A percentile compares a stretch with the other conserved stretches of the same genome.
These are phyloP conservation scores for Hypholoma fasciculare DNA, from an alignment of 768 basidiomycete genomes.

Conservation along the genomic window DNA sequence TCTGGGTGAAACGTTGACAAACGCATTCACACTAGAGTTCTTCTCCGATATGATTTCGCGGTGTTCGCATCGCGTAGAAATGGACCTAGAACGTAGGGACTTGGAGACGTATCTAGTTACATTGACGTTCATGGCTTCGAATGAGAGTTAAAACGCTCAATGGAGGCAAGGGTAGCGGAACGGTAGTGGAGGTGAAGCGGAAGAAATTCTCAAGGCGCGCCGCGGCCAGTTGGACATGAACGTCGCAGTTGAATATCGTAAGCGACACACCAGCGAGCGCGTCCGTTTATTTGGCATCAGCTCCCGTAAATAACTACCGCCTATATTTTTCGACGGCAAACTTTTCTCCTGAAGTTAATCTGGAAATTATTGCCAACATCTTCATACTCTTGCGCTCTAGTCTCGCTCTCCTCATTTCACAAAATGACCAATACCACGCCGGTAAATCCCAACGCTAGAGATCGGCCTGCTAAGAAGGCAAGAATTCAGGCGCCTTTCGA, in stretches of 20 bases:
- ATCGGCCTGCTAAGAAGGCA: conserved; percentile 28
- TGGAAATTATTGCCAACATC: not conserved
- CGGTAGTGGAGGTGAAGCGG: too few species aligned
- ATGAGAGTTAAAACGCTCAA: not conserved
- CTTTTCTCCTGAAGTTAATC: not conserved
- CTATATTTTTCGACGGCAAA: conserved; percentile 1
- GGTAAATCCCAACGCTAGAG: conserved; percentile 5
- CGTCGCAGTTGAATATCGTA: not conserved
- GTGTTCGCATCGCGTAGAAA: conserved; percentile 21
- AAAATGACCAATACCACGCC: conserved; percentile 13
- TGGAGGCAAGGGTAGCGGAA: not conserved
- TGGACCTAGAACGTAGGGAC: not conserved
- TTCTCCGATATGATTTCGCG: conserved; percentile 31
- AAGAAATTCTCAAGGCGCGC: too few species aligned
- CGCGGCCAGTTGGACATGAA: too few species aligned
- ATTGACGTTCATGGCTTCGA: conserved; percentile 16
- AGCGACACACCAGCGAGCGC: not conserved
- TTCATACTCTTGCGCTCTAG: not conserved
- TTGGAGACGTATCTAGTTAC: conserved; percentile 13
- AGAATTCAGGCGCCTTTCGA: conserved; percentile 16
- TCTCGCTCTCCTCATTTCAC: too few species aligned
- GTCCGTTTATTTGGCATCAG: conserved; percentile 13
- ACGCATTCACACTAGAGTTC: conserved; percentile 54
- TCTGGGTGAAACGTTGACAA: conserved; percentile 37
- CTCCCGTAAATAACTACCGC: conserved; percentile 14